Evolutionary conservation across 179 eudicot genomes (phyloP), one percentile per base, ranked within the genome.

Genomic region (Silene vulgaris): DNA sequence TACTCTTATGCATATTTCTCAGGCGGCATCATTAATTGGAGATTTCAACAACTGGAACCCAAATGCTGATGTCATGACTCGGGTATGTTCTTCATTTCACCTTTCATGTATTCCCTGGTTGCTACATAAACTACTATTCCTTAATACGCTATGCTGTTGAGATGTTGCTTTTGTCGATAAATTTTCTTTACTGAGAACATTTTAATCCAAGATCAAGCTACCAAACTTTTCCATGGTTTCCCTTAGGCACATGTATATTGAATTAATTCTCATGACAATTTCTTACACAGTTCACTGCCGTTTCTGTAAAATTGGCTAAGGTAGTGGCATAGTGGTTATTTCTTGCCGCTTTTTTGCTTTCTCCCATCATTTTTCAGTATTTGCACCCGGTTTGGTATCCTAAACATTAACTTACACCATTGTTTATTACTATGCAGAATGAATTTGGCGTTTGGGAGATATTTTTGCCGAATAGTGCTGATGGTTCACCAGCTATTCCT

Each of bases 41-140:
- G 99, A 95, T 83, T 95, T 95, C 85, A 95, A 95, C 85, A 89
- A 85, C 71, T 95, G 99, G 99, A 88, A 90, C 83, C 87, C 99
- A 35, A 87, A 86, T 81, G 97, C 99, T 65, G 89, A 92, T 83
- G 77, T 83, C 69, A 90, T 95, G 99, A 81, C 87, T 79, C 87
- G 82, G 94, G 99, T 95, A 88, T 82, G 90, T 77, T 77, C 14
- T 74, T 43, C 54, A 62, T 2, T 21, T 66, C 20, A 19, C 52
- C 35, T 69, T 67, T 19, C 54, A 28, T 71, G 13, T 65, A 4
- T 78, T 40, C 45, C 17, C 2, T 40, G 35, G 45, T 28, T 40
- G 63, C 8, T 72, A 16, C 37, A 74, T n/a, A 43, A 64, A 13
- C 45, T 61, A 14, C 37, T 23, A 59, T 40, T 59, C 48, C 12